Base-by-base conservation (phyloP, 257 asterid species). In the Cinchona pubescens region DNA sequence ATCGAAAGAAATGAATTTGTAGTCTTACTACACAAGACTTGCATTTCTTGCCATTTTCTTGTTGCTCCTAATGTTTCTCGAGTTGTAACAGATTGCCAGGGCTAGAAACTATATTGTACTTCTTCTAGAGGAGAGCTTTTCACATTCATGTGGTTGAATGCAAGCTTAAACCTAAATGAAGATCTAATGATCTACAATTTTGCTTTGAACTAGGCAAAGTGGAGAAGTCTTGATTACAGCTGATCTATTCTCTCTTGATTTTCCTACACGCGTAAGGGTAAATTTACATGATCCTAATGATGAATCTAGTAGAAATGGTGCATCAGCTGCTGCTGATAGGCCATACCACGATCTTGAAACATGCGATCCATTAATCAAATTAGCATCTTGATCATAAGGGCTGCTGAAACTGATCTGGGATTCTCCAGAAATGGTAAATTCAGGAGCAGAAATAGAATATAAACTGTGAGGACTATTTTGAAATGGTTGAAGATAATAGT, bases 101-200 rank as follows among this genome's bases (percentile, higher is more conserved):
- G 14, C 40, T 62, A 67, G n/a, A 37, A 9, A 63, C 12, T 2
- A 35, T 34, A 16, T 16, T 19, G 6, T 63, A 48, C 2, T 25
- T 65, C 40, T 51, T 60, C 27, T 40, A 43, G 35, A 63, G 0
- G 25, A 18, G 29, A 71, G 19, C 53, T 83, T 40, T n/a, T n/a
- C n/a, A n/a, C n/a, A n/a, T n/a, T 62, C 69, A 69, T 37, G 59
- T 73, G 70, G 58, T 65, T 72, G 37, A 87, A 85, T 85, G 88
- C 66, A 86, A 86, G 38, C 88, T 78, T 87, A 93, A 81, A 80
- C 96, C 96, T 84, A 92, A 78, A 29, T 93, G 88, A 76, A 93
- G 94, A 90, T 93, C 92, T 62, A 87, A 71, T 42, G 82, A 76
- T 60, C 85, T 88, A 80, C 87, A 82, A 48, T n/a, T 72, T 74